phyloP scores from a whole-genome alignment of 192 early-diverging fungal genomes.

The Gonapodya sp. region DNA sequence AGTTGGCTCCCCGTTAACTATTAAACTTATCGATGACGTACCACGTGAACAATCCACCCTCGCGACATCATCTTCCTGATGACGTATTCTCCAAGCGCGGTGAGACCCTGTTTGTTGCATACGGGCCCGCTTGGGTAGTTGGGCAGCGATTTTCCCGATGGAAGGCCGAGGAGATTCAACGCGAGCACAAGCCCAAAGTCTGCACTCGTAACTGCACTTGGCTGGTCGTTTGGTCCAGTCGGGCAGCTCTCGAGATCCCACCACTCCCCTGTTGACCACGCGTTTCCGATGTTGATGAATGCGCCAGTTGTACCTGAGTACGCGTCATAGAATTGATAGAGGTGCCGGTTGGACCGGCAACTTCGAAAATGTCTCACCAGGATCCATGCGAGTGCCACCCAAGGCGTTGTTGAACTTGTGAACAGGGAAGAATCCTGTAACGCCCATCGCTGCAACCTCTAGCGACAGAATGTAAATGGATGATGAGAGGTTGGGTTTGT shows the following conservation, averaged over 20 bases:
- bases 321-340: too few species aligned
- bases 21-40: background rate
- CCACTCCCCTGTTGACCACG: background rate
- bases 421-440: constrained; percentile 5
- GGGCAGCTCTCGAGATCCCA: constrained; percentile 7
- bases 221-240: background rate
- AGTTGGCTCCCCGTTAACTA: too few species aligned
- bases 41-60: constrained; percentile 3
- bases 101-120: constrained; percentile 7
- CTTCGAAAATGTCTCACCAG: too few species aligned
- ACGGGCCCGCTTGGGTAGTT: constrained; percentile 7
- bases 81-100: background rate
- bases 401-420: constrained; percentile 12
- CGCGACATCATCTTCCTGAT: constrained; percentile 8
- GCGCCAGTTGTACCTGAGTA: constrained; percentile 10
- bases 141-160: background rate
- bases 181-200: background rate
- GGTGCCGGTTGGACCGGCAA: too few species aligned
- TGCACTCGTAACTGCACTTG: background rate
- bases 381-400: constrained; percentile 7
- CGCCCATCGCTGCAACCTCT: background rate
- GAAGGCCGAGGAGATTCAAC: background rate
- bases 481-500: too few species aligned
- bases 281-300: constrained; percentile 12
- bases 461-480: too few species aligned